Base-by-base conservation (phyloP, 192 early-diverging fungal species). In the Dimargaris cristalligena region DNA sequence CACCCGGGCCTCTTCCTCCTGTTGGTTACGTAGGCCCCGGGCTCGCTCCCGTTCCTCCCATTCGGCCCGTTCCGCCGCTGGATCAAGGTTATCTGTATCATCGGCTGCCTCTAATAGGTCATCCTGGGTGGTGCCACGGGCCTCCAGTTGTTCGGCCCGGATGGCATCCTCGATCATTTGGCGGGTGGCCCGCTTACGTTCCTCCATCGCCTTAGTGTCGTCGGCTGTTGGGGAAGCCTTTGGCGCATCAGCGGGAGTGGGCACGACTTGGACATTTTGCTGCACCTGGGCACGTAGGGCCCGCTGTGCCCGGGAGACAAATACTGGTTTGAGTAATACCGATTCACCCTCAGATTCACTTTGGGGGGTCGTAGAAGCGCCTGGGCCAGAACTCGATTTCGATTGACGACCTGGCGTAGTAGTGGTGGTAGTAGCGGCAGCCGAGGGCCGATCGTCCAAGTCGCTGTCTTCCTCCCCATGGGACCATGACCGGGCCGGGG, bases 1-100 rank as follows among this genome's bases (percentile, higher is more conserved):
- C 60, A 86, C 83, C 16, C 81, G 78, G 16, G 20, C 32, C 32
- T n/a, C 16, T 16, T 23, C 16, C 29, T 56, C 54, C 31, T 29
- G 2, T n/a, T 1, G 26, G 31, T 29, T 56, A 8, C 54, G 54
- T 56, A 34, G 1, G 9, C 10, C 14, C 20, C 54, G 54, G 2
- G 31, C 54, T n/a, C 16, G 1, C 29, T 56, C 54, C 8, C 54
- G 54, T 16, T 20, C 54, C 29, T 34, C 16, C 54, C 54, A 56
- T 32, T 33, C 31, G 10, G 20, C 54, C 23, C 13, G 29, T 56
- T 56, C 54, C 16, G 29, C 54, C 18, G 20, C 54, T 0, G 28
- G 31, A 16, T 56, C 54, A 20, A 29, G 4, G 2, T 32, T 14
- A 16, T 56, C 54, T 14, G 32, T 20, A 56, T 56, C 54, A 23